Percentiles rank a stretch among this genome's conserved stretches.
Conservation (phyloP, 805 yeast genomes). For the Wickerhamiella australiensis region DNA sequence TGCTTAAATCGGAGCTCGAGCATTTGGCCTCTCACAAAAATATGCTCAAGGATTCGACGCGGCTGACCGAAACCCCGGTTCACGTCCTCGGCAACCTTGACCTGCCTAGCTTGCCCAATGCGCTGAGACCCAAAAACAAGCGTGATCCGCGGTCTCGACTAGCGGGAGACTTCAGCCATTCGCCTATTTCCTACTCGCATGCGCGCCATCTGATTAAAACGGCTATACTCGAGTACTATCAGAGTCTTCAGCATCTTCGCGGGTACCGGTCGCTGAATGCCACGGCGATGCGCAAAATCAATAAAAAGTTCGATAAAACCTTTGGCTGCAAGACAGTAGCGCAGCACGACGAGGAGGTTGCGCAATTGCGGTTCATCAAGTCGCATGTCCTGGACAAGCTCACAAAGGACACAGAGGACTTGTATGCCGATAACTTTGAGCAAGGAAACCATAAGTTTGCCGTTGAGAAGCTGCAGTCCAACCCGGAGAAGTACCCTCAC, state of each 20-base stretch:
- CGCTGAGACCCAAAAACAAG: slow-evolving; percentile 3
- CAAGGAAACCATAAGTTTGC: slow-evolving; percentile 59
- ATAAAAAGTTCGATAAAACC: slow-evolving; percentile 82
- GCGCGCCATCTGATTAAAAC: slow-evolving; percentile 58
- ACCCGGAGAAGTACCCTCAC: slow-evolving; percentile 24
- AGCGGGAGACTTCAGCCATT: slow-evolving; percentile 38
- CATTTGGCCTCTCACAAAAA: slow-evolving; percentile 46
- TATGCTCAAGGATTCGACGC: background rate
- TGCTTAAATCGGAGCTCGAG: slow-evolving; percentile 53
- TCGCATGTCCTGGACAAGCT: slow-evolving; percentile 59
- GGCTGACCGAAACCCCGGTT: background rate
- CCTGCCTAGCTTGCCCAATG: slow-evolving; percentile 11
- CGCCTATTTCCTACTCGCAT: slow-evolving; percentile 41
- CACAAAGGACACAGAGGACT: slow-evolving; percentile 49
- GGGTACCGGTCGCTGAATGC: slow-evolving; percentile 67
- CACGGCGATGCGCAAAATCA: slow-evolving; percentile 78
- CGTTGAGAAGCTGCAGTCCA: slow-evolving; percentile 47
- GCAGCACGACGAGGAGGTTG: slow-evolving; percentile 44
- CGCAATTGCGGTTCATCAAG: slow-evolving; percentile 44
- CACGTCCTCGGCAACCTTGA: slow-evolving; percentile 3
- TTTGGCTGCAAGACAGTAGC: slow-evolving; percentile 35
- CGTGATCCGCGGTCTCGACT: background rate
- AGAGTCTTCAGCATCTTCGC: slow-evolving; percentile 55
- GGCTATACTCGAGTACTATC: slow-evolving; percentile 61
- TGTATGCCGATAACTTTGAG: slow-evolving; percentile 56